These are phyloP conservation scores for Quercus ilex DNA, from an alignment of 306 rosid species.

Conservation along the genomic window DNA sequence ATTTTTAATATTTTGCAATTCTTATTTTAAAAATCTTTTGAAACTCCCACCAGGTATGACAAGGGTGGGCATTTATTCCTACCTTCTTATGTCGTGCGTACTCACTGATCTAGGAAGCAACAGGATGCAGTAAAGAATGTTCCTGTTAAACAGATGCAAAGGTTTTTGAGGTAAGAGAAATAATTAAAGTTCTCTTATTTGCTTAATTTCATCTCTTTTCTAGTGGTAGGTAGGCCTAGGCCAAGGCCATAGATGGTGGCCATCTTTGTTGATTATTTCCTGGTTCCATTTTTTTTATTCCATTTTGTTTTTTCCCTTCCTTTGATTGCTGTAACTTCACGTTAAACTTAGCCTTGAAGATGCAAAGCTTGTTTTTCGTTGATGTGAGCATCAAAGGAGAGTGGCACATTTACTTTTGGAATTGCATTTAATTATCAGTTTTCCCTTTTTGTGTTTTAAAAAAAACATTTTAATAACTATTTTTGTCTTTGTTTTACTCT, in stretches of 20 bases:
- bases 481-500: background rate
- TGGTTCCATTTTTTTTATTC: background rate
- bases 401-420: background rate
- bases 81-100: slow-evolving; percentile 86
- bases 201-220: background rate
- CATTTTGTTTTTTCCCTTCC: background rate
- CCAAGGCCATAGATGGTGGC: background rate
- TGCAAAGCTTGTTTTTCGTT: background rate
- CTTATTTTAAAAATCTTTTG: background rate
- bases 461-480: background rate
- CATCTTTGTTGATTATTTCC: background rate
- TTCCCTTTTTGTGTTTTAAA: background rate
- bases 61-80: slow-evolving; percentile 87
- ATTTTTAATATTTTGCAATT: background rate
- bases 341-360: background rate
- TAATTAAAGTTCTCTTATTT: slow-evolving; percentile 11
- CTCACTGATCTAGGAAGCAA: slow-evolving; percentile 84
- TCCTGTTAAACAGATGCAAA: slow-evolving; percentile 57
- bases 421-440: background rate
- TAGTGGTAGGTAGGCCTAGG: background rate
- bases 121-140: slow-evolving; percentile 59
- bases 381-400: background rate
- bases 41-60: slow-evolving; percentile 55
- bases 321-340: background rate
- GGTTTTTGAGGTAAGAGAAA: slow-evolving; percentile 61